A percentile compares a stretch with the other conserved stretches of the same genome.
Evolutionary conservation across 1,284 basidiomycete genomes (phyloP).

Genomic region (Microbotryum lychnidis-dioicae): DNA sequence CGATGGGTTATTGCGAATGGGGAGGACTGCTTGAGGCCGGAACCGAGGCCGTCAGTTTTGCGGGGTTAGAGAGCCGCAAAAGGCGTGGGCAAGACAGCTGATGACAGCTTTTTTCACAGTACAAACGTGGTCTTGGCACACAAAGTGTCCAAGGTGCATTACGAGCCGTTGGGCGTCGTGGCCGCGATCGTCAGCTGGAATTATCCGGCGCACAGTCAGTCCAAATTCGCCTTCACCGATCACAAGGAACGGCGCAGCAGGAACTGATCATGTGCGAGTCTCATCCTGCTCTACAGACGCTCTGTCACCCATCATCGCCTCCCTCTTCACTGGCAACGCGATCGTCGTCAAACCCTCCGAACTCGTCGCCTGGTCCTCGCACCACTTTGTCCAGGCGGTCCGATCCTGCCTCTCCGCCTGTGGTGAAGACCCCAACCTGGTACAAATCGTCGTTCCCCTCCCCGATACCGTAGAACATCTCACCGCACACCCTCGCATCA

Average conservation of each 20-base stretch:
- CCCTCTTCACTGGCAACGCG: constrained; percentile 82
- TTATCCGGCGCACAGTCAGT: constrained; percentile 54
- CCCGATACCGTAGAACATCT: constrained; percentile 76
- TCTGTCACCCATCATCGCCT: constrained; percentile 83
- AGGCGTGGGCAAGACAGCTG: constrained; percentile 1
- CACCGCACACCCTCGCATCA: constrained; percentile 69
- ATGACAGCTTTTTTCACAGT: constrained; percentile 22
- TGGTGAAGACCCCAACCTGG: constrained; percentile 66
- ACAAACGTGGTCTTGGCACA: constrained; percentile 73
- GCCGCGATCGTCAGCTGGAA: constrained; percentile 83
- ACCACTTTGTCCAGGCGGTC: constrained; percentile 71
- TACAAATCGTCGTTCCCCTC: constrained; percentile 79
- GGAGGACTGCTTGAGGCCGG: constrained; percentile 61
- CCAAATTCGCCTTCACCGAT: background rate
- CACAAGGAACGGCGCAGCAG: background rate
- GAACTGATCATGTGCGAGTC: background rate
- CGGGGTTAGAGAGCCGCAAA: constrained; percentile 32
- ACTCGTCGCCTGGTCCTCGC: constrained; percentile 66
- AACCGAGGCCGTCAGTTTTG: constrained; percentile 50
- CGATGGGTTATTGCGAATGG: constrained; percentile 70
- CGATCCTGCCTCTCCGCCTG: constrained; percentile 63
- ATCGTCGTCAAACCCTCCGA: constrained; percentile 90
- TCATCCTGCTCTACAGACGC: constrained; percentile 62
- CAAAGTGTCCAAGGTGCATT: constrained; percentile 69
- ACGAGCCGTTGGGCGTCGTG: constrained; percentile 89